Percentiles rank a stretch among this genome's conserved stretches.
phyloP scores from a whole-genome alignment of 2,329 filamentous ascomycete species.

The Aspergillus sclerotialis region DNA sequence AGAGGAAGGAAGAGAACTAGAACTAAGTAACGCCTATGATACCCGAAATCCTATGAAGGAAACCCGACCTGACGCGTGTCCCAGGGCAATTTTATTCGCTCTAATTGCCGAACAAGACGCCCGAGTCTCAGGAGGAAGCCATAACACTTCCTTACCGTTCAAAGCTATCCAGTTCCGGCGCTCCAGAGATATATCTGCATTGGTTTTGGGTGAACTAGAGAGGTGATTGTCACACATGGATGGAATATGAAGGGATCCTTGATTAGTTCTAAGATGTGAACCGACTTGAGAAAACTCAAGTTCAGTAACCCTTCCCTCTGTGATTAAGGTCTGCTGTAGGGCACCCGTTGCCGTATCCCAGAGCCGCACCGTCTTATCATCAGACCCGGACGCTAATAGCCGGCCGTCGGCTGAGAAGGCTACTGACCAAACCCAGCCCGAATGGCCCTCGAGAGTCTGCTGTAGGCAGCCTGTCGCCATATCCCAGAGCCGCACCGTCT shows the following conservation, averaged over 20 bases:
- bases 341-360: conserved; percentile 11
- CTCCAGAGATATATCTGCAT: conserved; percentile 1
- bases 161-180: conserved; percentile 5
- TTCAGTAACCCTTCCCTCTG: conserved; percentile 2
- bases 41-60: conserved; percentile 7
- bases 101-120: conserved; percentile 2
- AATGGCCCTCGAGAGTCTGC: conserved; percentile 2
- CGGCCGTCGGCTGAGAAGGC: conserved; percentile 13
- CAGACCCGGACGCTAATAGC: conserved; percentile 11
- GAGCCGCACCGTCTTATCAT: conserved; percentile 8
- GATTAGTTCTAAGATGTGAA: conserved; percentile 4
- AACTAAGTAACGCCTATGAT: background rate
- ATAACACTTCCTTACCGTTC: conserved; percentile 4
- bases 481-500: conserved; percentile 10
- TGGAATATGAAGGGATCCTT: conserved; percentile 2
- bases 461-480: background rate
- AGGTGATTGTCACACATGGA: background rate
- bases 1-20: background rate
- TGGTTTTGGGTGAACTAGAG: background rate
- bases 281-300: conserved; percentile 4
- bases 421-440: conserved; percentile 4
- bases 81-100: conserved; percentile 5
- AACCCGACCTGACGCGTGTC: conserved; percentile 9
- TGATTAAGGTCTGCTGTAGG: conserved; percentile 1
- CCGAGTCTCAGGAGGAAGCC: conserved; percentile 8